Base-by-base conservation (phyloP, 2,329 filamentous ascomycete genomes). In the Ophiostoma populinum region DNA sequence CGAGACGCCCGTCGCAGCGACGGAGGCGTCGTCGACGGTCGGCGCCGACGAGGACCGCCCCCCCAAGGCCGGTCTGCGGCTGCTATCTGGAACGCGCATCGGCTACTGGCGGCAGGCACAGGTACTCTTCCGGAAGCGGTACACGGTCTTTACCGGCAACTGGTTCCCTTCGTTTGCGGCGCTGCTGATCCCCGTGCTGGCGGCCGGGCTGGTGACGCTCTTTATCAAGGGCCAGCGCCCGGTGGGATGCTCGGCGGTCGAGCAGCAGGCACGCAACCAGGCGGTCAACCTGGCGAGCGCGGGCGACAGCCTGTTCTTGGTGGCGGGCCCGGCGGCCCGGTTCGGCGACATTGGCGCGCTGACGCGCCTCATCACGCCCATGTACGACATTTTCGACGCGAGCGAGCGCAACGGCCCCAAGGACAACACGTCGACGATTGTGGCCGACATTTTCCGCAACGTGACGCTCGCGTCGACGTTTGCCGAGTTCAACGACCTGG, bases 61-160 rank as follows among this genome's bases (percentile, higher is more conserved):
- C 7, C 21, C 31, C 15, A 40, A 35, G n/a, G 39, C 40, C 2
- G 55, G 55, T 1, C 48, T 76, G 5, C 57, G 69, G 42, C 69
- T 82, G 37, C 63, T 74, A 22, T 75, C 79, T 5, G 85, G 85
- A 0, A 64, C 63, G 41, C 69, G 65, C 6, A 76, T 87, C 22
- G 68, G 75, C 4, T 78, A 81, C 51, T 53, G 69, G 29, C 65
- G 63, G 42, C 86, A 94, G 57, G 70, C 71, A 1, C 59, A 63
- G 49, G 76, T 92, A 2, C 58, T 94, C 6, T 82, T 92, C 51
- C 58, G 63, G 36, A 94, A 94, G 53, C 69, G 86, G 20, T 58
- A 72, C 39, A 83, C 73, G 0, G 77, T 94, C 24, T 62, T 92
- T 34, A 75, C 77, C 46, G 66, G 77, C 24, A 92, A 87, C 49